phyloP scores from a whole-genome alignment of 2,329 filamentous ascomycete species.

The Ceratocystis albifundus region DNA sequence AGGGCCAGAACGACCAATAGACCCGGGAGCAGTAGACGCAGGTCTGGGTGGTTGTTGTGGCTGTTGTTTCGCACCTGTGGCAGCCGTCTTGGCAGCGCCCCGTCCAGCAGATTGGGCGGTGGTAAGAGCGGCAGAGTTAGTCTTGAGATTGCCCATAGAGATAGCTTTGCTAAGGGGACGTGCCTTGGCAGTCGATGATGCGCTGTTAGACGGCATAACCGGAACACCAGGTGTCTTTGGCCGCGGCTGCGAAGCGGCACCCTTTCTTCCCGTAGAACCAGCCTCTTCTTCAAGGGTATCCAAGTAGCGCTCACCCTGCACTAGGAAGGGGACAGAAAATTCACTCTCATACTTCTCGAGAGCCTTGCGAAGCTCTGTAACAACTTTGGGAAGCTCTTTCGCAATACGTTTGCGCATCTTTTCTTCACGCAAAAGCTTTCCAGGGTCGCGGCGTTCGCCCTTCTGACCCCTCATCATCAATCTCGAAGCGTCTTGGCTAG shows the following conservation, averaged over 20 bases:
- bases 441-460: slow-evolving; percentile 87
- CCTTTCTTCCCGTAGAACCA: slow-evolving; percentile 32
- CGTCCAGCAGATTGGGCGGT: slow-evolving; percentile 29
- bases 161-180: slow-evolving; percentile 27
- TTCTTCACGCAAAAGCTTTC: slow-evolving; percentile 85
- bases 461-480: slow-evolving; percentile 85
- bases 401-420: slow-evolving; percentile 97
- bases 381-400: slow-evolving; percentile 88
- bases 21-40: slow-evolving; percentile 26
- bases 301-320: slow-evolving; percentile 83
- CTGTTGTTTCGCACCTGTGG: slow-evolving; percentile 29
- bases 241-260: slow-evolving; percentile 40
- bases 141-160: slow-evolving; percentile 24
- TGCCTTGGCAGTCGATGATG: slow-evolving; percentile 37
- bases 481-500: slow-evolving; percentile 87
- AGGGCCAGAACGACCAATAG: slow-evolving; percentile 15
- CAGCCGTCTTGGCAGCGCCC: slow-evolving; percentile 45
- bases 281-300: slow-evolving; percentile 63
- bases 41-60: slow-evolving; percentile 26
- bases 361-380: slow-evolving; percentile 68
- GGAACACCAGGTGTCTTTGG: slow-evolving; percentile 34
- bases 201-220: slow-evolving; percentile 61
- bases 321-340: slow-evolving; percentile 82
- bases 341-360: slow-evolving; percentile 87
- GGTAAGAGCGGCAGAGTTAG: slow-evolving; percentile 10